phyloP scores from a whole-genome alignment of 1,139 yeast species.

The Suhomyces anneliseae region DNA sequence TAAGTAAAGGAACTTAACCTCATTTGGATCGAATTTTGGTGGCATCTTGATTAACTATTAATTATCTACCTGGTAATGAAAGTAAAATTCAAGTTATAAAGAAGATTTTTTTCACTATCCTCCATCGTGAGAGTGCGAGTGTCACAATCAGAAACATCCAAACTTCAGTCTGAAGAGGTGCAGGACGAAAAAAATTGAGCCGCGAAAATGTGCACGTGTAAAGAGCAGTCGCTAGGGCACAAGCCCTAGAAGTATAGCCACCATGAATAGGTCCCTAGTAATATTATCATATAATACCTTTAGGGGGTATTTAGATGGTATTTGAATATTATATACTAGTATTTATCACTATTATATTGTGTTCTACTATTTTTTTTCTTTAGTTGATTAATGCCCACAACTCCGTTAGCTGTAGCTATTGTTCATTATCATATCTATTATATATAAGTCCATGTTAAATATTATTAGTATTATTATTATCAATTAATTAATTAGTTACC shows the following conservation, averaged over 20 bases:
- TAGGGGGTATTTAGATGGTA: no score
- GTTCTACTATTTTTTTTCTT: no score
- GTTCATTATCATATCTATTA: no score
- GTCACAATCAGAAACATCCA: not conserved
- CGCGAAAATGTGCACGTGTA: not conserved
- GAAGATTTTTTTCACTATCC: slow-evolving; percentile 9
- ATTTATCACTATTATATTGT: no score
- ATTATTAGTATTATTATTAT: no score
- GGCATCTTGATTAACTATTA: slow-evolving; percentile 55
- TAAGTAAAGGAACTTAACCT: slow-evolving; percentile 97
- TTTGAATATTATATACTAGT: no score
- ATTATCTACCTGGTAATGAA: slow-evolving; percentile 9
- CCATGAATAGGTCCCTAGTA: no score
- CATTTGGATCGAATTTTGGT: slow-evolving; percentile 98
- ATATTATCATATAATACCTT: no score
- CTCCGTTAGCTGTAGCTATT: no score
- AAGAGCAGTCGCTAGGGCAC: slow-evolving; percentile 3
- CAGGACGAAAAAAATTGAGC: slow-evolving; percentile 2
- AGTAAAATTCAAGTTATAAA: slow-evolving; percentile 3
- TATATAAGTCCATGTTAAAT: no score
- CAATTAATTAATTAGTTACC: no score
- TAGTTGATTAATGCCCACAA: no score
- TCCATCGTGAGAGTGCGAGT: not conserved
- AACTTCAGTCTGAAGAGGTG: not conserved
- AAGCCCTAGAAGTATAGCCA: slow-evolving; percentile 1